Percentiles rank a stretch among this genome's conserved stretches.
Evolutionary conservation across 495 filamentous ascomycete genomes (phyloP).

Genomic region (Aspergillus nanangensis): DNA sequence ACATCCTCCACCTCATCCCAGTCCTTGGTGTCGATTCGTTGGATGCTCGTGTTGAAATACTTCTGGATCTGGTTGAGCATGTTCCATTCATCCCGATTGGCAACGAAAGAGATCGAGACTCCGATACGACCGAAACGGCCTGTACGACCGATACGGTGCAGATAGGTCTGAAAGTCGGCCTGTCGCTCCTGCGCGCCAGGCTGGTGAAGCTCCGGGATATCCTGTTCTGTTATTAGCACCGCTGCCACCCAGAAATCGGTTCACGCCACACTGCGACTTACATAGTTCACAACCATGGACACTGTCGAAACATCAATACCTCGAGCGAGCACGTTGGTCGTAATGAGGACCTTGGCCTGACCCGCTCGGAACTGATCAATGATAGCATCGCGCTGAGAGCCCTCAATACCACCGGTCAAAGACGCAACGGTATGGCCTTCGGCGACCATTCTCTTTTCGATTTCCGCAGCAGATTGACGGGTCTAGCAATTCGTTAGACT

Average conservation of each 20-base stretch:
- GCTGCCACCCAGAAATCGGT: background rate
- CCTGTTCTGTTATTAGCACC: constrained; percentile 31
- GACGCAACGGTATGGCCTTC: constrained; percentile 90
- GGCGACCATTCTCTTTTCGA: constrained; percentile 76
- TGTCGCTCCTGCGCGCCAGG: constrained; percentile 23
- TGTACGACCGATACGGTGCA: constrained; percentile 96
- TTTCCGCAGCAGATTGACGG: constrained; percentile 72
- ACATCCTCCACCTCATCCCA: constrained; percentile 83
- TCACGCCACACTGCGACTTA: constrained; percentile 22
- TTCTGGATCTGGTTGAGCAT: constrained; percentile 72
- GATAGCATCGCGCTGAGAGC: constrained; percentile 73
- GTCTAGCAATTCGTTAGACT: constrained; percentile 50
- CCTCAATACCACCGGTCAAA: constrained; percentile 82
- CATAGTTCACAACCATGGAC: constrained; percentile 96
- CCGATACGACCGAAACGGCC: constrained; percentile 97
- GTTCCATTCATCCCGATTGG: constrained; percentile 68
- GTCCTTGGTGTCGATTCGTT: constrained; percentile 59
- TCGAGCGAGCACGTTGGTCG: constrained; percentile 94
- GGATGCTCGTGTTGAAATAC: constrained; percentile 60
- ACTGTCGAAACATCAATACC: constrained; percentile 97
- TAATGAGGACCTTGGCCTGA: constrained; percentile 92
- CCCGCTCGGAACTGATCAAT: constrained; percentile 86
- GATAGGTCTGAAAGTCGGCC: constrained; percentile 88
- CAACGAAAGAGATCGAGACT: constrained; percentile 88
- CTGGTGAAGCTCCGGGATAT: constrained; percentile 47